phyloP scores from a whole-genome alignment of 106 monocot genomes.

The Agapanthus africanus region DNA sequence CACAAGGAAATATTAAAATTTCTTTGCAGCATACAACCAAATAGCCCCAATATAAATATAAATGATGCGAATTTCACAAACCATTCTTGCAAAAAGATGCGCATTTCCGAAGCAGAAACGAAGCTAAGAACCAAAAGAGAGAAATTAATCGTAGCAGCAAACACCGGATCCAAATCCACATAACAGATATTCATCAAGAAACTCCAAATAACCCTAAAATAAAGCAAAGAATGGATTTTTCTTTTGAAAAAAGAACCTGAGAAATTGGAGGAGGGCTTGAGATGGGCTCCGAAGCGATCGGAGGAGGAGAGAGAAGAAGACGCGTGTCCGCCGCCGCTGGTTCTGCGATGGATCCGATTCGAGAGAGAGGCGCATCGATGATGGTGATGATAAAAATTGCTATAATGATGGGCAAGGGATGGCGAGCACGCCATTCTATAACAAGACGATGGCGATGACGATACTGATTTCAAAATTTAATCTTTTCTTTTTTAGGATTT shows the following conservation, averaged over 20 bases:
- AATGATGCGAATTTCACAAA: too few relatives aligned
- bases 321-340: background rate
- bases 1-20: too few relatives aligned
- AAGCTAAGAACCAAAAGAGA: background rate
- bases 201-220: background rate
- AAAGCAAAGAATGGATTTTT: slow-evolving; percentile 1
- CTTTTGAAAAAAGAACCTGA: slow-evolving; percentile 1
- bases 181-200: background rate
- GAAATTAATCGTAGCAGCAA: background rate
- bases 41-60: too few relatives aligned
- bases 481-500: too few relatives aligned
- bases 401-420: background rate
- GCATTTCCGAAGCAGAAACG: background rate
- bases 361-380: background rate
- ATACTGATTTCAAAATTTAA: too few relatives aligned
- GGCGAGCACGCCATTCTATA: slow-evolving; percentile 6
- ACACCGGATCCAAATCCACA: slow-evolving; percentile 5
- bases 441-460: background rate
- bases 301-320: background rate
- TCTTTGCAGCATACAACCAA: too few relatives aligned
- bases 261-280: background rate
- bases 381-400: background rate
- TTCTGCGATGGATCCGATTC: background rate
- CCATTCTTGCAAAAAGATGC: slow-evolving; percentile 5
- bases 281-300: slow-evolving; percentile 3